Conservation (phyloP, 2,329 filamentous ascomycete species). For the Xylogone sp. region DNA sequence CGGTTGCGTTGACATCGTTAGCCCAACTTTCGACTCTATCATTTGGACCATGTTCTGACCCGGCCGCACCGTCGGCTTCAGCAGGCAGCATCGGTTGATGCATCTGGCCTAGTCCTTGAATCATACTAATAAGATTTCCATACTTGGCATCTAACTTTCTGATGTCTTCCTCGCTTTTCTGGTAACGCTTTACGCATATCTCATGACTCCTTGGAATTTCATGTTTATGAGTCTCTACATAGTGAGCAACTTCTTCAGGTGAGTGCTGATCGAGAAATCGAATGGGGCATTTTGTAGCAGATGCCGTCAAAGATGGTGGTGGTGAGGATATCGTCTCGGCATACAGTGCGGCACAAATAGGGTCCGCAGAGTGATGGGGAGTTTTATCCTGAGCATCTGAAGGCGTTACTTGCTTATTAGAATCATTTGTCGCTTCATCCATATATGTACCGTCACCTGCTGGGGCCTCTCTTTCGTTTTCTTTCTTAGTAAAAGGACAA, state of each 20-base stretch:
- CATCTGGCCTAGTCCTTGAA: slow-evolving; percentile 80
- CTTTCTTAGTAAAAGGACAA: slow-evolving; percentile 69
- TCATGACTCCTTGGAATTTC: slow-evolving; percentile 91
- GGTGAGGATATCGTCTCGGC: slow-evolving; percentile 47
- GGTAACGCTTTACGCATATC: slow-evolving; percentile 85
- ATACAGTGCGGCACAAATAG: slow-evolving; percentile 61
- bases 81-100: slow-evolving; percentile 82
- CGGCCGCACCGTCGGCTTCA: slow-evolving; percentile 26
- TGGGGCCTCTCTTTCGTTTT: slow-evolving; percentile 36
- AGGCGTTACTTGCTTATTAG: slow-evolving; percentile 19
- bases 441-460: slow-evolving; percentile 23
- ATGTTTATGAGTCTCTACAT: slow-evolving; percentile 94
- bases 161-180: slow-evolving; percentile 80
- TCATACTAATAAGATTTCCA: slow-evolving; percentile 82
- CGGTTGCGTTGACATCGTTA: slow-evolving; percentile 63
- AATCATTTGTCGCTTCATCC: slow-evolving; percentile 6
- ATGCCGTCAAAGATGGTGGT: slow-evolving; percentile 44
- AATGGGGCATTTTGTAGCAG: slow-evolving; percentile 77
- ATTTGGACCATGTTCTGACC: slow-evolving; percentile 51
- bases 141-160: slow-evolving; percentile 92
- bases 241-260: slow-evolving; percentile 87
- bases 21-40: slow-evolving; percentile 85
- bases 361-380: slow-evolving; percentile 50
- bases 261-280: slow-evolving; percentile 89
- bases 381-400: slow-evolving; percentile 34